Evolutionary conservation across 2,329 filamentous ascomycete genomes (phyloP), one percentile per base, ranked within the genome.

Genomic region (Monosporascus cannonballus): DNA sequence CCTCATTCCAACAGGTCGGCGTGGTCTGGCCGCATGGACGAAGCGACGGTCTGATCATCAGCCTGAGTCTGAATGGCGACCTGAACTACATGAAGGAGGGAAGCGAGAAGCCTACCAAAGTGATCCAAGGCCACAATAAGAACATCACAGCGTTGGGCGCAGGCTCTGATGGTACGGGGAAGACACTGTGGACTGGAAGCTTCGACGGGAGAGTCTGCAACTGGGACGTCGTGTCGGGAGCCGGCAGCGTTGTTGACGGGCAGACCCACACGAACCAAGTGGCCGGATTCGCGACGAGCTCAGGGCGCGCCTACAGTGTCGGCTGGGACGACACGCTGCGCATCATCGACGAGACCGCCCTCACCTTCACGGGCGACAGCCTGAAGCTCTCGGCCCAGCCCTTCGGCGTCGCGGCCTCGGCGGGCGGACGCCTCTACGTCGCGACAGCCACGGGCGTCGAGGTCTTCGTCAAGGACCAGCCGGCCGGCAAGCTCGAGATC

Each of bases 291-390:
- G 76, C 86, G 3, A 74, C 83, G 1, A 75, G 75, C 7, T 67
- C 76, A 2, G 80, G 84, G 36, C 80, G 84, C 59, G 82, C 90
- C n/a, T 92, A 89, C 73, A 93, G 86, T 64, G 88, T 93, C 50
- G 92, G 86, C 57, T 99, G 93, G 94, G 94, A 99, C 66, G 94
- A 99, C 69, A 90, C 86, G 1, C 76, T 97, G 37, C 86, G 91
- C 56, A 86, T 82, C 44, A 79, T 95, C 37, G 91, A 96, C 59
- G 79, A 87, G 54, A 79, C 84, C 1, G 83, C 86, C 50, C 86
- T 84, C 63, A 89, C 85, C 0, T 96, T 95, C 68, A 78, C 85
- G 6, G 90, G 88, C 51, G 77, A 79, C 48, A 76, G 83, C 1
- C 72, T 79, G 34, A 86, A 87, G 65, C 79, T 96, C 20, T 77